Evolutionary conservation across 208 protist species (phyloP).

Genomic region (Wallacemonas collosoma): DNA sequence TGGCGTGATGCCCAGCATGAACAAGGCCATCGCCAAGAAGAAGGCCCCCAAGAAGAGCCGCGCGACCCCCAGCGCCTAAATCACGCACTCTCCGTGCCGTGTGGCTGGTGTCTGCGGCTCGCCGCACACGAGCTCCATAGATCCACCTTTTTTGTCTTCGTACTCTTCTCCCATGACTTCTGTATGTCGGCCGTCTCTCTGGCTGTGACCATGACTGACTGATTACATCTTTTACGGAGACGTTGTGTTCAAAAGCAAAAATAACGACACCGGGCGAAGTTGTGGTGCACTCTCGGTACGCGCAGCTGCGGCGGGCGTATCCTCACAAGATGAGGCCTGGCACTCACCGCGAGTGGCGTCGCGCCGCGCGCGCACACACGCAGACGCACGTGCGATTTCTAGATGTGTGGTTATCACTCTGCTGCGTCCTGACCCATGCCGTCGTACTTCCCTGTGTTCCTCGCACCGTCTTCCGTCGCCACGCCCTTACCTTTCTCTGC

Average conservation of each 20-base stretch:
- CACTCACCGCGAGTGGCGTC: too few relatives aligned
- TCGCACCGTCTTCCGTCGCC: too few relatives aligned
- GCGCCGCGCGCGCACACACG: too few relatives aligned
- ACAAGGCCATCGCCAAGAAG: constrained; percentile 83
- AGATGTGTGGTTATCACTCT: too few relatives aligned
- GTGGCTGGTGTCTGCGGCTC: neutral
- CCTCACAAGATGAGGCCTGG: too few relatives aligned
- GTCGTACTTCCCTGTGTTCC: too few relatives aligned
- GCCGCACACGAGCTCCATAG: constrained; percentile 24
- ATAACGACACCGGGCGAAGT: neutral
- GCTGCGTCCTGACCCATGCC: too few relatives aligned
- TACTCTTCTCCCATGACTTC: constrained; percentile 17
- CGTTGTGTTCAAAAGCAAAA: neutral
- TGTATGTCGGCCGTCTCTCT: neutral
- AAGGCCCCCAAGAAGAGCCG: constrained; percentile 66
- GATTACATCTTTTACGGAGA: too few relatives aligned
- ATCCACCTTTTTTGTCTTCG: constrained; percentile 21
- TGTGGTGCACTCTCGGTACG: neutral
- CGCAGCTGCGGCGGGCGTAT: too few relatives aligned
- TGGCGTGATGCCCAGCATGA: constrained; percentile 82
- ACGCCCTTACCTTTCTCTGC: too few relatives aligned
- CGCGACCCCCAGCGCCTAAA: constrained; percentile 33
- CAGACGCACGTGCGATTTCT: too few relatives aligned
- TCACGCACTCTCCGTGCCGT: neutral
- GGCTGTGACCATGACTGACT: too few relatives aligned